A percentile compares a stretch with the other conserved stretches of the same genome.
Evolutionary conservation across 805 yeast genomes (phyloP).

Genomic region (Metschnikowia matae): DNA sequence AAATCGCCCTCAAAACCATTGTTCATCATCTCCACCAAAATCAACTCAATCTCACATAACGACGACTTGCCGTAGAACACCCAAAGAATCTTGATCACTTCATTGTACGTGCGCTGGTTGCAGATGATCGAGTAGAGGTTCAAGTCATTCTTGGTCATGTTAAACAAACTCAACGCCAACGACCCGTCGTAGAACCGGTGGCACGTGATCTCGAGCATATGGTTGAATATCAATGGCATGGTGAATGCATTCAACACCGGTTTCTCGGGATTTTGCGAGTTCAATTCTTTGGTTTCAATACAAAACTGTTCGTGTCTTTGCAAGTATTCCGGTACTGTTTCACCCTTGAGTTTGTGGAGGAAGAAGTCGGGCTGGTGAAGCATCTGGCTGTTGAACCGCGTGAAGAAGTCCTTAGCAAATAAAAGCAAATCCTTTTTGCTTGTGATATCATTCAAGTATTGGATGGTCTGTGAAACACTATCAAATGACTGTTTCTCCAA

Average conservation of each 20-base stretch:
- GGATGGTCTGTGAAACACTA: conserved; percentile 18
- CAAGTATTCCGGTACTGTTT: conserved; percentile 12
- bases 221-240: conserved; percentile 35
- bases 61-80: conserved; percentile 35
- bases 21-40: conserved; percentile 36
- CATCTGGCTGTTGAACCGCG: conserved; percentile 9
- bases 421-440: conserved; percentile 15
- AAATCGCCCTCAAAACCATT: conserved; percentile 39
- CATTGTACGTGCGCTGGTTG: conserved; percentile 41
- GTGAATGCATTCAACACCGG: conserved; percentile 33
- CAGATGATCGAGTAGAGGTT: conserved; percentile 31
- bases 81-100: conserved; percentile 35
- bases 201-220: conserved; percentile 22
- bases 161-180: conserved; percentile 34
- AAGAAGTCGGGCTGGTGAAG: conserved; percentile 11
- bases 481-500: background rate
- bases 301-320: conserved; percentile 20
- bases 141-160: conserved; percentile 31
- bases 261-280: conserved; percentile 17
- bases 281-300: conserved; percentile 11
- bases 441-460: conserved; percentile 17
- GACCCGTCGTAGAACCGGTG: conserved; percentile 32
- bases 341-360: conserved; percentile 15
- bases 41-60: conserved; percentile 32
- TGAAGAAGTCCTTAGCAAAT: conserved; percentile 16